Percentiles rank a stretch among this genome's conserved stretches.
Conservation (phyloP, 306 rosid genomes). For the Mucuna pruriens region DNA sequence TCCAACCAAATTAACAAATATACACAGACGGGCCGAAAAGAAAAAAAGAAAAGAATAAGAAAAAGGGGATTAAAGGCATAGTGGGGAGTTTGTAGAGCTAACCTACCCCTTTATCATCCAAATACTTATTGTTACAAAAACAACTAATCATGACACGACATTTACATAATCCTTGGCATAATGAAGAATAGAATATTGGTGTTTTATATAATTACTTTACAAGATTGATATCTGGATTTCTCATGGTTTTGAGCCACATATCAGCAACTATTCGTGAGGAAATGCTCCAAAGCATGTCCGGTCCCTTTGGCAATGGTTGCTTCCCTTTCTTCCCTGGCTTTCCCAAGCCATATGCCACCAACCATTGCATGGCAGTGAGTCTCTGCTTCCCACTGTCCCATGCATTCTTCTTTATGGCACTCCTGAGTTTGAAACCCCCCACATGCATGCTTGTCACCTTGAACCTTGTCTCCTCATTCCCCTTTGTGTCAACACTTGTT, state of each 20-base stretch:
- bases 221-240: slow-evolving; percentile 90
- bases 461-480: slow-evolving; percentile 53
- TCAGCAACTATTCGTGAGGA: slow-evolving; percentile 89
- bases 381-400: slow-evolving; percentile 84
- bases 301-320: slow-evolving; percentile 49
- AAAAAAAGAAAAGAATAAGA: background rate
- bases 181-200: background rate
- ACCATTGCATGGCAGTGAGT: slow-evolving; percentile 93
- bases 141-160: slow-evolving; percentile 2
- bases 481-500: slow-evolving; percentile 29
- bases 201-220: slow-evolving; percentile 39
- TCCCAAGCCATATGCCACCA: slow-evolving; percentile 77
- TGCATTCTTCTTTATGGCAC: slow-evolving; percentile 53
- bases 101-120: background rate
- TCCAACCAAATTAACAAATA: slow-evolving; percentile 29
- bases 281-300: slow-evolving; percentile 85
- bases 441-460: slow-evolving; percentile 71
- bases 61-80: background rate
- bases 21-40: slow-evolving; percentile 4
- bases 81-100: background rate
- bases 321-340: slow-evolving; percentile 80
- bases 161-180: slow-evolving; percentile 22
- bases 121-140: slow-evolving; percentile 35
- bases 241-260: slow-evolving; percentile 94
- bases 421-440: slow-evolving; percentile 79